Conservation (phyloP, 331 rosid species). For the Malus hybrid region DNA sequence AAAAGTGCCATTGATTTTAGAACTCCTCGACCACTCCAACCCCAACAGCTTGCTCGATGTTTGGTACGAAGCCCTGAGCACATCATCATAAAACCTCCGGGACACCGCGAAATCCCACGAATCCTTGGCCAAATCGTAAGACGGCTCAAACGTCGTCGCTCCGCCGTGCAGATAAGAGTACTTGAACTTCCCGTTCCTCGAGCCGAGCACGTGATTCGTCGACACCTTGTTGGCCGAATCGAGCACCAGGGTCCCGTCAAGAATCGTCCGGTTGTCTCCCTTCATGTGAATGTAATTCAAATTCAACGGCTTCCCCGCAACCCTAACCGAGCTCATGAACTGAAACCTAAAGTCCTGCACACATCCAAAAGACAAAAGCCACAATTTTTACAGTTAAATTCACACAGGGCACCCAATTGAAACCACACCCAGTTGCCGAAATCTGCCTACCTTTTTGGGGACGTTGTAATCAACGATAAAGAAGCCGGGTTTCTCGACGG, state of each 20-base stretch:
- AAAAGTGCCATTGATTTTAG: conserved; percentile 49
- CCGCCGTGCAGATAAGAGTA: conserved; percentile 69
- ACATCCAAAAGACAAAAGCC: not conserved
- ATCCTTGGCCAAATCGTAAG: conserved; percentile 62
- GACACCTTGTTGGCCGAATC: conserved; percentile 86
- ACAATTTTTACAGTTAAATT: not conserved
- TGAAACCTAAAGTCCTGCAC: conserved; percentile 81
- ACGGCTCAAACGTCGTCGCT: conserved; percentile 67
- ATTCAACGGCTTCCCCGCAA: conserved; percentile 84
- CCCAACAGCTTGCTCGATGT: conserved; percentile 58
- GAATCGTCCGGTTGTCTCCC: conserved; percentile 56
- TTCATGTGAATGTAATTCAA: conserved; percentile 59
- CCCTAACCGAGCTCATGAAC: conserved; percentile 73
- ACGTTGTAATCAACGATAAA: conserved; percentile 81
- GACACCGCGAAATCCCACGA: conserved; percentile 84
- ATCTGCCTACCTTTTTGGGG: conserved; percentile 55
- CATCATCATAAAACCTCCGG: conserved; percentile 55
- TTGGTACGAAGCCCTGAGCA: conserved; percentile 51
- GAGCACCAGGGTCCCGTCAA: conserved; percentile 64
- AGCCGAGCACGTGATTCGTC: conserved; percentile 55
- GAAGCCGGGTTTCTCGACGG: conserved; percentile 79
- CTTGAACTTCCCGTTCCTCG: conserved; percentile 60
- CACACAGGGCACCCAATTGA: not conserved
- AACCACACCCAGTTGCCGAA: not conserved
- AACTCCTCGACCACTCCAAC: conserved; percentile 73